These are phyloP conservation scores for Dujonia santamariae DNA, from an alignment of 1,139 yeast species.

Conservation along the genomic window DNA sequence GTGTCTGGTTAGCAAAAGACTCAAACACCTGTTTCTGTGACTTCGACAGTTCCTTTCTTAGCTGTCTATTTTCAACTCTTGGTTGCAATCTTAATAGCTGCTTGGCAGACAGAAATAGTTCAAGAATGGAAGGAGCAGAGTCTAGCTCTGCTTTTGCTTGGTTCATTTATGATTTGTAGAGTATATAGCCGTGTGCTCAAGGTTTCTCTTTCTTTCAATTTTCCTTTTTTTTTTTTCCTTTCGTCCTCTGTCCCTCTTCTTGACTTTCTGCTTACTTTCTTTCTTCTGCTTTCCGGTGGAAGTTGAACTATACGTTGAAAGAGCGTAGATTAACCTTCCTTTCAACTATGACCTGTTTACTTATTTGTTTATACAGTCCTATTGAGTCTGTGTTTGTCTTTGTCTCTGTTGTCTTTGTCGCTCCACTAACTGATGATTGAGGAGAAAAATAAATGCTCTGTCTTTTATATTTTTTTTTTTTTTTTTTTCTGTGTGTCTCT, in stretches of 20 bases:
- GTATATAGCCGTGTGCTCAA: not conserved
- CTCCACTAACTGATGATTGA: too few relatives aligned
- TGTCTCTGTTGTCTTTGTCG: too few relatives aligned
- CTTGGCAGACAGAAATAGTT: constrained; percentile 43
- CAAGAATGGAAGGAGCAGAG: constrained; percentile 38
- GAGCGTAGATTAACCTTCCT: too few relatives aligned
- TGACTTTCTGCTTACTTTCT: too few relatives aligned
- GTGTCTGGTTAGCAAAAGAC: constrained; percentile 5
- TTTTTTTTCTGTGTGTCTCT: not conserved
- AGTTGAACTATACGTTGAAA: too few relatives aligned
- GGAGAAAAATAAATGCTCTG: too few relatives aligned
- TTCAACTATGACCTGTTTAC: too few relatives aligned
- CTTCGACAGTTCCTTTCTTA: constrained; percentile 33
- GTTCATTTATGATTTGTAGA: constrained; percentile 2
- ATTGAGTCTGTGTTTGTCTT: too few relatives aligned
- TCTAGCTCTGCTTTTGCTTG: constrained; percentile 8
- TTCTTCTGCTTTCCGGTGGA: too few relatives aligned
- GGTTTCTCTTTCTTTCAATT: not conserved
- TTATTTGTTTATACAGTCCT: too few relatives aligned
- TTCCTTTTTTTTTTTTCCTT: constrained; percentile 1
- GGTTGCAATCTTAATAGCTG: constrained; percentile 38
- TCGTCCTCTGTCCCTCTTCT: too few relatives aligned
- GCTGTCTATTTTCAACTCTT: constrained; percentile 40
- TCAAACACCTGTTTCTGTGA: constrained; percentile 15
- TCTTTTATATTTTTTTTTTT: not conserved